Base-by-base conservation (phyloP, 1,284 basidiomycete genomes). In the Ceraceosorus guamensis region DNA sequence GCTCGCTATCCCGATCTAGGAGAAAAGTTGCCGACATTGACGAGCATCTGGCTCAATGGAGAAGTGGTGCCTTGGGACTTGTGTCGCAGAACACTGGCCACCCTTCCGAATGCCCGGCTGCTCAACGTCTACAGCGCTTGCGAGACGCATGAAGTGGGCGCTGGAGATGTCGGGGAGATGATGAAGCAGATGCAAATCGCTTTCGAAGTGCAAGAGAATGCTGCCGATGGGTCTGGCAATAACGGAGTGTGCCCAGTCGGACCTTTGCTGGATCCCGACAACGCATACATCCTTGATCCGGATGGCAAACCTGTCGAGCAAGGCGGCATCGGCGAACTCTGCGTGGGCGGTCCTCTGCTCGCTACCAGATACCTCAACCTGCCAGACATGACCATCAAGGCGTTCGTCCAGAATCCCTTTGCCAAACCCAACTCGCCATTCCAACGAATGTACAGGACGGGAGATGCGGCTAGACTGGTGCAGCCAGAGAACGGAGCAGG, bases 81-180 rank as follows among this genome's bases (percentile, higher is more conserved):
- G 18, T 63, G 63, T 30, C 55, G 64, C 37, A 56, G 69, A 16
- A 73, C 73, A n/a, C 59, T 62, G 60, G 62, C 57, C 50, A 70
- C 73, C 0, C 60, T 75, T 6, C 60, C 66, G 48, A 50, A 54
- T 11, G 56, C 57, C 34, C 73, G 72, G 24, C 54, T 75, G 3
- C 66, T 73, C 59, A 75, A 75, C 61, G 62, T 62, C 46, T 75
- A 75, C 73, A 73, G 71, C 57, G 68, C 71, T 35, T 68, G 73
- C 52, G 73, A 75, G 58, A 75, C 73, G 4, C 73, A 75, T 62
- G 73, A 75, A 55, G 61, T 75, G 1, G 68, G 73, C 13, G 64
- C 63, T 46, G 73, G 73, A 18, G 73, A 75, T 49, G 63, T 75
- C 7, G 41, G 48, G 6, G 35, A 43, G 1, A 54, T 66, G 41